Percentiles rank a stretch among this genome's conserved stretches.
These are phyloP conservation scores for Trichocladium antarcticum DNA, from an alignment of 495 filamentous ascomycete genomes.

Conservation along the genomic window DNA sequence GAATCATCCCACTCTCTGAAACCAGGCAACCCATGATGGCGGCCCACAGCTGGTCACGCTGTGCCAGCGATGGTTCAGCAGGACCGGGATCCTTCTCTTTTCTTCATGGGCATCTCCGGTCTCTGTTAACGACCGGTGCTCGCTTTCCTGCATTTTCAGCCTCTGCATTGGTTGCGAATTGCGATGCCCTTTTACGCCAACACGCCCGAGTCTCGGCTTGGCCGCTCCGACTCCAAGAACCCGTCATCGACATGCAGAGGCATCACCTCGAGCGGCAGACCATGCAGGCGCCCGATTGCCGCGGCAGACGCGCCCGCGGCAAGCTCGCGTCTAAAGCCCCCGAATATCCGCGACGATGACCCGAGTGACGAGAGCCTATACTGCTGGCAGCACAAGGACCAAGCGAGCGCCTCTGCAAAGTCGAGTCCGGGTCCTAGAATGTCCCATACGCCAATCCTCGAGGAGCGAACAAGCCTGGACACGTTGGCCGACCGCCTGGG, in stretches of 20 bases:
- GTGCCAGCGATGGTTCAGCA: not conserved
- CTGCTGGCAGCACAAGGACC: constrained; percentile 93
- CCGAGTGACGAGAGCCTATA: constrained; percentile 43
- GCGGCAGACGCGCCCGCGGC: constrained; percentile 20
- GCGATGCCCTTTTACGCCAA: constrained; percentile 67
- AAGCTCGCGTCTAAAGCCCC: constrained; percentile 28
- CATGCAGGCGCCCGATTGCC: constrained; percentile 61
- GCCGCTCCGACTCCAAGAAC: constrained; percentile 71
- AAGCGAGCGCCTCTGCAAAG: constrained; percentile 44
- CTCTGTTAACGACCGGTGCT: too few relatives aligned
- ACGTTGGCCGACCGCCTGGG: constrained; percentile 70
- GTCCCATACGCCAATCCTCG: constrained; percentile 29
- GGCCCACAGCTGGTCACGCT: constrained; percentile 11
- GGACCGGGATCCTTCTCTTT: not conserved
- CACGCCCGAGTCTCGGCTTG: constrained; percentile 72
- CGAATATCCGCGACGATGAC: constrained; percentile 40
- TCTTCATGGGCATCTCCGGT: not conserved
- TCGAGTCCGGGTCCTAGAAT: constrained; percentile 33
- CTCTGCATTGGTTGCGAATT: too few relatives aligned
- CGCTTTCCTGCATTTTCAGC: too few relatives aligned
- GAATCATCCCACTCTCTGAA: constrained; percentile 8
- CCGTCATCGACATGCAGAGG: constrained; percentile 80
- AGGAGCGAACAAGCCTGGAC: constrained; percentile 65
- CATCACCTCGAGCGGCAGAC: constrained; percentile 62
- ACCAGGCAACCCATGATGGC: constrained; percentile 12